Evolutionary conservation across 139 green algal genomes (phyloP), one percentile per base, ranked within the genome.

Genomic region (Chlorella sorokiniana): DNA sequence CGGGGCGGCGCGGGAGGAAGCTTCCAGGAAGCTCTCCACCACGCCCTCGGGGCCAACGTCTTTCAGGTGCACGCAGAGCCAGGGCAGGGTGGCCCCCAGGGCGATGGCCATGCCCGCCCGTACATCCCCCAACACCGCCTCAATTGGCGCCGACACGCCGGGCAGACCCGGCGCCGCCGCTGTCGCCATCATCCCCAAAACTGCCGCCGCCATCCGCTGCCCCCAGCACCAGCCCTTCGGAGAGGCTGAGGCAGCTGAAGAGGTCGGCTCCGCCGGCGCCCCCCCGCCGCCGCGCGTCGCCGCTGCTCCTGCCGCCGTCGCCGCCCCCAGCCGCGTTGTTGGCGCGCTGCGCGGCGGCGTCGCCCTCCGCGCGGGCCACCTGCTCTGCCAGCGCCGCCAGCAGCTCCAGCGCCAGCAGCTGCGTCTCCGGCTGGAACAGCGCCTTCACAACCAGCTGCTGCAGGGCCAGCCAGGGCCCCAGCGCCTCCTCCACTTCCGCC

Each of bases 401-500:
- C 22, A 79, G 84, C 71, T 90, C 79, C 4, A 96, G 63, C 0
- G 90, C 90, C 35, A 85, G 63, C n/a, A 81, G 48, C 78, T 92
- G 85, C 2, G 90, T 96, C 14, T 94, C 83, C 0, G 77, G 74
- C 61, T 91, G 89, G 48, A 92, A 90, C 29, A 98, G 83, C 10
- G 94, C 94, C 75, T 96, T 97, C 29, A 97, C 84, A 14, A 97
- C 86, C 61, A 98, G 82, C 84, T 97, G 93, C 84, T 94, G 93
- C 52, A 96, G 40, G 1, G 85, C 84, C 22, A 94, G 37, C 74
- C 86, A 79, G 59, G 82, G 72, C 9, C 61, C 79, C 41, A 69
- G 70, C 69, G 70, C 82, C 59, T 78, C 76, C 25, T 31, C 59
- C 51, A 40, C 77, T 29, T 73, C 80, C 6, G 25, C 29, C 72